Evolutionary conservation across 129 eudicot genomes (phyloP).

Genomic region (Smallanthus sonchifolius): DNA sequence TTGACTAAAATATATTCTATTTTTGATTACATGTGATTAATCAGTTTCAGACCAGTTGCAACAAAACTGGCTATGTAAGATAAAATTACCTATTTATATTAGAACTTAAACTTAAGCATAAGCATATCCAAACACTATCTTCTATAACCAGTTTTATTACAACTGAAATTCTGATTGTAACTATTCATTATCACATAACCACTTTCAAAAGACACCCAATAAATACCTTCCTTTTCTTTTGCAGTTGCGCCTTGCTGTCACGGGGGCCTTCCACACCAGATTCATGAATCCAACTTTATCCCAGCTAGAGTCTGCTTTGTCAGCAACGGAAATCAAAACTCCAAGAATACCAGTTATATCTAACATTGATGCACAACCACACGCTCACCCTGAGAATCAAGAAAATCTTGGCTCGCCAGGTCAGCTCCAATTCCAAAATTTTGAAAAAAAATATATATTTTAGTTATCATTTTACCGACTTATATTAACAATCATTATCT

Average conservation of each 20-base stretch:
- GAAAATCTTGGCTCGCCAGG: slow-evolving; percentile 93
- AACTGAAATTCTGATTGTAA: too few species aligned
- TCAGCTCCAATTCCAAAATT: slow-evolving; percentile 2
- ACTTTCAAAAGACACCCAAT: not conserved
- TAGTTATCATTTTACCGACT: not conserved
- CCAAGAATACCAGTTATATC: slow-evolving; percentile 95
- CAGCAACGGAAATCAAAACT: slow-evolving; percentile 62
- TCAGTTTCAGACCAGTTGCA: too few species aligned
- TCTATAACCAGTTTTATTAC: too few species aligned
- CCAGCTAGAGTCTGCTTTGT: slow-evolving; percentile 85
- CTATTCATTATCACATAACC: too few species aligned
- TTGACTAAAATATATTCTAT: not conserved
- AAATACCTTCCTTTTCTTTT: not conserved
- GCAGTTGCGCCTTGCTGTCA: slow-evolving; percentile 91
- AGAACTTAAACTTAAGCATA: not conserved
- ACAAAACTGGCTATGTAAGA: too few species aligned
- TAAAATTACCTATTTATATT: too few species aligned
- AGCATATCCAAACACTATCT: too few species aligned
- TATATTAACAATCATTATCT: slow-evolving; percentile 7
- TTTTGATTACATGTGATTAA: too few species aligned
- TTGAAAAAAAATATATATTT: not conserved
- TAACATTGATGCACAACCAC: slow-evolving; percentile 92
- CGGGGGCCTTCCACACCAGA: slow-evolving; percentile 91
- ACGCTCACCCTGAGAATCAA: slow-evolving; percentile 75
- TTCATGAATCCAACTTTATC: slow-evolving; percentile 94